Base-by-base conservation (phyloP, 257 asterid genomes). In the Knoxia roxburghii region DNA sequence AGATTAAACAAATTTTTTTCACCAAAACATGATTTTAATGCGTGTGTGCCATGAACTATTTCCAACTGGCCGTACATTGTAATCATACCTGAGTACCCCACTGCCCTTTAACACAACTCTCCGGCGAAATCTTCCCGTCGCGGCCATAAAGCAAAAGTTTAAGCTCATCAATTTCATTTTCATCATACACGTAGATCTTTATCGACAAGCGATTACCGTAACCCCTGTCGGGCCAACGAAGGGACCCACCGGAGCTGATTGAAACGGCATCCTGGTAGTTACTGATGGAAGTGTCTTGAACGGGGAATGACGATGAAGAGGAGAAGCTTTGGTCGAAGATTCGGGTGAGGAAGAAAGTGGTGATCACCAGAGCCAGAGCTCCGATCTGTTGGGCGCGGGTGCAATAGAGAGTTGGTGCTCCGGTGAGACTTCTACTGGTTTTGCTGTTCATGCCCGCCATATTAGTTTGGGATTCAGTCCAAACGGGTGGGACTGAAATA, bases 141-240 rank as follows among this genome's bases (percentile, higher is more conserved):
- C 95, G 90, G 65, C 99, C 99, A 67, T 77, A 79, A 72, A 90
- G 33, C 72, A 93, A 82, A 70, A 77, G 82, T 68, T 86, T 84
- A 68, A 93, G 77, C 9, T 90, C 95, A 13, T 90, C 88, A 61
- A 93, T 86, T 70, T 93, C 99, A 54, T 78, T 75, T 73, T 85
- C 92, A 18, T 90, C 96, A 26, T 90, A 93, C 35, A 93, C 95
- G 72, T 93, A 93, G 83, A 93, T 86, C 87, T 85, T 90, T 76
- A 93, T 49, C 32, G 79, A 76, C 66, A 86, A 79, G 61, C 67
- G 83, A 73, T 68, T 12, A 4, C 84, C 93, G 45, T 82, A 82
- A 14, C 86, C 83, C 6, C 87, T 67, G 32, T 72, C 60, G 21
- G 87, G 87, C 87, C 87, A 82, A 41, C 32, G 21, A 12, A 81